Conservation (phyloP, 768 basidiomycete species). For the Lactarius evosmus region DNA sequence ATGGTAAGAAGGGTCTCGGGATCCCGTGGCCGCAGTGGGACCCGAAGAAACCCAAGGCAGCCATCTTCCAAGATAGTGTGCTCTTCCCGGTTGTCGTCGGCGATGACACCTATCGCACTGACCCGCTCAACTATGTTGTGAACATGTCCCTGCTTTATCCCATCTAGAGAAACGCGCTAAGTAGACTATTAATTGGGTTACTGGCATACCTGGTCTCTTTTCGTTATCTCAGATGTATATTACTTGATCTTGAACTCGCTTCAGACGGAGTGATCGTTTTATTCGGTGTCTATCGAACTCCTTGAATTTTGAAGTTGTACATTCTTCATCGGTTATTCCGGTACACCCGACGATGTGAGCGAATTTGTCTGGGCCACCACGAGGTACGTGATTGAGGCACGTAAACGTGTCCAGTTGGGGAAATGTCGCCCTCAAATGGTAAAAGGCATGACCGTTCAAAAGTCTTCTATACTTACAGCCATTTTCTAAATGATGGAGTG, state of each 20-base stretch:
- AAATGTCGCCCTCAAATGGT: background rate
- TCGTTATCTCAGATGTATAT: background rate
- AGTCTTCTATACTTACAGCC: too few species aligned
- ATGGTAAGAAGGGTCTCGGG: constrained; percentile 11
- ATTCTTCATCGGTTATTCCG: background rate
- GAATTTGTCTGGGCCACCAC: background rate
- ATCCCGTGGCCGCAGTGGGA: constrained; percentile 26
- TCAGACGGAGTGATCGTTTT: too few species aligned
- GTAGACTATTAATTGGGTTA: background rate
- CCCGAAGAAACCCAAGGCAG: constrained; percentile 12
- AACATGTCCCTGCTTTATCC: constrained; percentile 24
- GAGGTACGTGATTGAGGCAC: too few species aligned
- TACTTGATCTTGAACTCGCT: background rate
- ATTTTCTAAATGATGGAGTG: too few species aligned
- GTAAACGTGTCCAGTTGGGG: background rate
- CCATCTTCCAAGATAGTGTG: constrained; percentile 14
- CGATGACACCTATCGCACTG: constrained; percentile 22
- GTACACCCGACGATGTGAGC: background rate
- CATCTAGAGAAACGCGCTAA: constrained; percentile 8
- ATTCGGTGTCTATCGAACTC: background rate
- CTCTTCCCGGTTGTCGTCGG: constrained; percentile 11
- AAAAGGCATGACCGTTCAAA: too few species aligned
- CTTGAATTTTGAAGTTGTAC: background rate
- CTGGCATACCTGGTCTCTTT: background rate
- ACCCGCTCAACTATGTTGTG: constrained; percentile 13